Base-by-base conservation (phyloP, 2,329 filamentous ascomycete genomes). In the Colletotrichum sp. region DNA sequence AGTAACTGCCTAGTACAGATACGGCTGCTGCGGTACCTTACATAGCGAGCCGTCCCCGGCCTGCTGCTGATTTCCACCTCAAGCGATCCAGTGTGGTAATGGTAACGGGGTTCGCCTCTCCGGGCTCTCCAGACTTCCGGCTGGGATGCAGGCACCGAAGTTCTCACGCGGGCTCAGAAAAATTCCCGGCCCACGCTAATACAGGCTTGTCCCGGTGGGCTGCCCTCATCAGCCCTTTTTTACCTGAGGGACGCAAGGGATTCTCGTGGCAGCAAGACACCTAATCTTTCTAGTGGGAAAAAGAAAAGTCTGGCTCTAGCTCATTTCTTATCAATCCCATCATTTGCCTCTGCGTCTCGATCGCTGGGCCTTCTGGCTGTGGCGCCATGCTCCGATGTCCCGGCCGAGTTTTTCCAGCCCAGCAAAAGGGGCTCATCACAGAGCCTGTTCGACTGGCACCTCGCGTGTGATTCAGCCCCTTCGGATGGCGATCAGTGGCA, bases 401-500 rank as follows among this genome's bases (percentile, higher is more conserved):
- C 60, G 60, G 60, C 60, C 60, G 60, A 64, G 60, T 36, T 21
- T 36, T 36, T 30, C 34, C 60, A 24, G 60, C 60, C 60, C 60
- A 64, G n/a, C 28, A 52, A 70, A 60, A 70, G 67, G 34, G 57
- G 67, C 55, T 62, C 18, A 28, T 13, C 18, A 59, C 18, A 26
- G 39, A 30, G 13, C 39, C 18, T 44, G 39, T 44, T 44, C 26
- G 52, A 49, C 44, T 55, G 24, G 34, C 30, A 36, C 30, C 15
- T 64, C 39, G 13, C 15, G 32, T 68, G 24, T 39, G 32, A 39
- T 28, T 30, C 30, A 28, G 66, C 62, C 49, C 49, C 64, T 52
- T 68, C 24, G 16, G 15, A 44, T 57, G 73, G 12, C 69, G 73
- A 76, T 76, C 73, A 64, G 73, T 68, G 63, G 73, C 55, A 68